phyloP scores from a whole-genome alignment of 257 asterid genomes.

The Jaltomata sinuosa region DNA sequence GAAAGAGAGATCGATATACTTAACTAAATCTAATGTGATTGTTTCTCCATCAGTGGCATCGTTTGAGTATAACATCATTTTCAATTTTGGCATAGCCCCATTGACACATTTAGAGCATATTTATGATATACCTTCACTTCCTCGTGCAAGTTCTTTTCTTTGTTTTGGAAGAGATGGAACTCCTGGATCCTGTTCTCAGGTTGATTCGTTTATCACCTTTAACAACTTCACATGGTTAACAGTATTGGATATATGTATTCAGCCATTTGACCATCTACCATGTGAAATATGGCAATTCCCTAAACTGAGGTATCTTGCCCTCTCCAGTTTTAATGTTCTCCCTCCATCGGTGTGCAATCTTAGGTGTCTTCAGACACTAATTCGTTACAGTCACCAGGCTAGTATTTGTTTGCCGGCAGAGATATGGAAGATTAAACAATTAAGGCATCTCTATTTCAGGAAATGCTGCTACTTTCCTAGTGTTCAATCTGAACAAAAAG shows the following conservation, averaged over 20 bases:
- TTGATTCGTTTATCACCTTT: background rate
- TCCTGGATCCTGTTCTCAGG: background rate
- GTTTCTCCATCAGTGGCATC: background rate
- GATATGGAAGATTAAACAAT: background rate
- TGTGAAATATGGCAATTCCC: background rate
- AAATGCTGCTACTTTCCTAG: background rate
- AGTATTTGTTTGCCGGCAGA: background rate
- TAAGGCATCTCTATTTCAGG: constrained; percentile 1
- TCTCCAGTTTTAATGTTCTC: background rate
- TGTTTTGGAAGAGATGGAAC: background rate
- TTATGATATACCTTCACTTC: background rate
- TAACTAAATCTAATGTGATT: background rate
- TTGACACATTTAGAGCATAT: background rate
- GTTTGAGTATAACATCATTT: background rate
- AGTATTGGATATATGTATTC: background rate
- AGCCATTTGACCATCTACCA: background rate
- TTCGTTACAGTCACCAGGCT: background rate
- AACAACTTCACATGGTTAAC: background rate
- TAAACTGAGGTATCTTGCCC: background rate
- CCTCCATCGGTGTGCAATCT: background rate
- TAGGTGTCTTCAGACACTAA: background rate
- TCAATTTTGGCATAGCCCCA: background rate
- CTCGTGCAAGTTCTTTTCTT: background rate
- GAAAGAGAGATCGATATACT: background rate
- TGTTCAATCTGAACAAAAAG: background rate